phyloP scores from a whole-genome alignment of 2,329 filamentous ascomycete genomes.

The Capronia epimyces region DNA sequence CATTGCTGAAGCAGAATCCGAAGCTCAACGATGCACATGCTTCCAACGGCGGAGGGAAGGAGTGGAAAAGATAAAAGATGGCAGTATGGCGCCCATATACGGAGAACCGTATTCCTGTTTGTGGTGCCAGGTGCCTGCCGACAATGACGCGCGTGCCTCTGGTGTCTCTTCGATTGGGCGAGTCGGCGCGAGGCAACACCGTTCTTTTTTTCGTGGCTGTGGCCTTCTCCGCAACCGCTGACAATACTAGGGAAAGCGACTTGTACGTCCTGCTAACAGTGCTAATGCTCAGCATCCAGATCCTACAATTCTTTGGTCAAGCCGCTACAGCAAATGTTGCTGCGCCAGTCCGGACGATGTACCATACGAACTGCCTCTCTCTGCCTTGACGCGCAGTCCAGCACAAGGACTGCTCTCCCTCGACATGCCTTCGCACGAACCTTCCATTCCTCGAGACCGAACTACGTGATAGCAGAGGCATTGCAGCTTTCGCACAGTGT shows the following conservation, averaged over 20 bases:
- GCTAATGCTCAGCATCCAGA: too few species aligned
- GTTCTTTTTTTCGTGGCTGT: too few species aligned
- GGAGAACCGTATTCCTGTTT: neutral
- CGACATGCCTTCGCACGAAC: neutral
- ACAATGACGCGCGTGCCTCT: conserved; percentile 15
- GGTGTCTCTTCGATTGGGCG: neutral
- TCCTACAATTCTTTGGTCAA: neutral
- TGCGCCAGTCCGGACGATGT: conserved; percentile 1
- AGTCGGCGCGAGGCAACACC: neutral
- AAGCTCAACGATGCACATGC: conserved; percentile 13
- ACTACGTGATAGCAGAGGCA: conserved; percentile 27
- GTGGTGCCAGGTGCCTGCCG: conserved; percentile 7
- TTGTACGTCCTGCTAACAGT: too few species aligned
- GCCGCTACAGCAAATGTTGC: conserved; percentile 2
- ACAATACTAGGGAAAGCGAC: too few species aligned
- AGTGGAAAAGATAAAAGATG: neutral
- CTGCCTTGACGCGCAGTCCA: neutral
- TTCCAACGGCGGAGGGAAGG: conserved; percentile 8
- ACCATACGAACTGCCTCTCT: neutral
- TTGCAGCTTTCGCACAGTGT: conserved; percentile 14
- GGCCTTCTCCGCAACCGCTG: too few species aligned
- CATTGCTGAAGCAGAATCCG: conserved; percentile 16
- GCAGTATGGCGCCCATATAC: neutral
- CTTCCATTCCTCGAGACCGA: conserved; percentile 48
- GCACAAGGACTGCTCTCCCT: neutral